Evolutionary conservation across 768 basidiomycete genomes (phyloP), one percentile per base, ranked within the genome.

Genomic region (Cystobasidium ongulense): DNA sequence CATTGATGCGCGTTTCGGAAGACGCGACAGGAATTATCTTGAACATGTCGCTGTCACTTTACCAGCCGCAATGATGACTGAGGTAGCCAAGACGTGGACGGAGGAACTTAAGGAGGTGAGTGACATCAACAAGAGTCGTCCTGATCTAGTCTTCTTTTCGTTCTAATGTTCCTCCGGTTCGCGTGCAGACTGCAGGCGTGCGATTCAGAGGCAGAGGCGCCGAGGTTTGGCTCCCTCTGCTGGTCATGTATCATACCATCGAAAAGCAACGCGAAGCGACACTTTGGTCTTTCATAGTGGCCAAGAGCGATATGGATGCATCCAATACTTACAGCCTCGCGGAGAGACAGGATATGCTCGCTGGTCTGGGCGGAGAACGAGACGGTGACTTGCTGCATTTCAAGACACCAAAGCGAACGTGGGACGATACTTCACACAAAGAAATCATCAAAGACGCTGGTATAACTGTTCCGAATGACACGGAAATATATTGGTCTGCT

Each of bases 41-140:
- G 79, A 80, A 5, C 84, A 84, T 80, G 81, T 81, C 41, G 83
- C 82, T 29, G 83, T 83, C 53, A 73, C 81, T 0, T 75, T 82
- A 15, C 81, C 82, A 25, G 59, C 78, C 10, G 76, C 83, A 0
- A 57, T 84, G 25, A 73, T 83, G 50, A 78, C 78, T 62, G 84
- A 84, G 75, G 70, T 80, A 39, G 63, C 63, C 79, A 80, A 21
- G 57, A 76, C 25, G 78, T 81, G 27, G 84, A 80, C 73, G 75
- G 75, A 73, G 15, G 78, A 79, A 66, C 75, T 83, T 73, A 81
- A 82, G 31, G 75, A 54, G 33, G 81, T 82, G n/a, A 73, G 76
- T 61, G 80, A 82, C n/a, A n/a, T n/a, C n/a, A n/a, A n/a, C n/a
- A n/a, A n/a, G n/a, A n/a, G n/a, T n/a, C n/a, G n/a, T n/a, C n/a